A percentile compares a stretch with the other conserved stretches of the same genome.
Evolutionary conservation across 257 asterid species (phyloP).

Genomic region (Capsicum baccatum): DNA sequence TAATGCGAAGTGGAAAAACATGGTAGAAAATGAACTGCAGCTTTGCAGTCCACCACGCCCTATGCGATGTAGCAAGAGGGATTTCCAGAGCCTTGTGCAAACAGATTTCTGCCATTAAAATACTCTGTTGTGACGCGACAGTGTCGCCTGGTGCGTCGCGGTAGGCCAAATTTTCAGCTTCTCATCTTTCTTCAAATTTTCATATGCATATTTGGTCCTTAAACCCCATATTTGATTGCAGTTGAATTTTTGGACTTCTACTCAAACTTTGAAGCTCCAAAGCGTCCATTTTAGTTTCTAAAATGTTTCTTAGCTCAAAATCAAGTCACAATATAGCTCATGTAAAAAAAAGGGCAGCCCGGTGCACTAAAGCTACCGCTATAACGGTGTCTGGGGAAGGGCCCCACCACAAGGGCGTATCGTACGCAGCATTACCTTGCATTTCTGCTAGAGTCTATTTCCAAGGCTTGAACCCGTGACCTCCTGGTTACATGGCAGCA

Average conservation of each 20-base stretch:
- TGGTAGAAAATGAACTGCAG: not conserved
- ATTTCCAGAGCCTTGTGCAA: constrained; percentile 20
- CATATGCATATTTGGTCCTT: not conserved
- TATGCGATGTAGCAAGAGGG: not conserved
- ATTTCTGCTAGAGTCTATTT: too few species aligned
- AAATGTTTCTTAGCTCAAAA: not conserved
- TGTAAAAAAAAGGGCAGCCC: not conserved
- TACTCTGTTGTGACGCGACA: not conserved
- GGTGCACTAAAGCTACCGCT: too few species aligned
- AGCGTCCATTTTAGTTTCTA: not conserved
- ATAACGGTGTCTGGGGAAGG: too few species aligned
- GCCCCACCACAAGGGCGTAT: too few species aligned
- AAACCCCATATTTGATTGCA: not conserved
- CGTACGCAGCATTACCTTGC: too few species aligned
- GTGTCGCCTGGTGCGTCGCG: not conserved
- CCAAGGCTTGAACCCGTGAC: too few species aligned
- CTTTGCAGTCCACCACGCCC: not conserved
- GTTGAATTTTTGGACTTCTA: not conserved
- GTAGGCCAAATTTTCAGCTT: not conserved
- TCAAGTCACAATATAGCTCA: not conserved
- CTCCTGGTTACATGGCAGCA: too few species aligned
- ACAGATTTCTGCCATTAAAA: constrained; percentile 2
- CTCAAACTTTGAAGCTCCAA: not conserved
- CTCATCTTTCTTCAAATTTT: not conserved
- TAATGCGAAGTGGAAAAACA: not conserved